phyloP scores from a whole-genome alignment of 2,329 filamentous ascomycete species.

The Penicillium brasilianum region DNA sequence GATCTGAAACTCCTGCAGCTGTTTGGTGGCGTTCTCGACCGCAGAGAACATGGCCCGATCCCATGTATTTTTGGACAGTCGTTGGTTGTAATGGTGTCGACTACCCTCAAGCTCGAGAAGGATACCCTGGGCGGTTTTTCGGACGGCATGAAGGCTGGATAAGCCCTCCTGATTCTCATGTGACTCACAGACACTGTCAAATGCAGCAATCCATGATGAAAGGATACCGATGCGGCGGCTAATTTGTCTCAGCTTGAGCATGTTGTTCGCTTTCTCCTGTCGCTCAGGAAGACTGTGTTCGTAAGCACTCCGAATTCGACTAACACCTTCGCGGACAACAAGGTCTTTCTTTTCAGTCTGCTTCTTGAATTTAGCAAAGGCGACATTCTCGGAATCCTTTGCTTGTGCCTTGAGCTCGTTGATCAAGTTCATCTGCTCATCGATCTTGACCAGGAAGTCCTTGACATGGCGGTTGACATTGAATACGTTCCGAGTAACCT shows the following conservation, averaged over 20 bases:
- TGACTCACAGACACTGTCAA: constrained; percentile 78
- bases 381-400: constrained; percentile 80
- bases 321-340: constrained; percentile 76
- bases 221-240: constrained; percentile 84
- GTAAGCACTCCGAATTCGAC: constrained; percentile 80
- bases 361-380: constrained; percentile 88
- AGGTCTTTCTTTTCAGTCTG: constrained; percentile 82
- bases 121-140: constrained; percentile 87
- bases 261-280: constrained; percentile 75
- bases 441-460: constrained; percentile 98
- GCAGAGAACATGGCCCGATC: constrained; percentile 86
- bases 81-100: constrained; percentile 87
- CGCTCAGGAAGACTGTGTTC: constrained; percentile 79
- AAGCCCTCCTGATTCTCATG: constrained; percentile 71
- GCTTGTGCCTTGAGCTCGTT: constrained; percentile 94
- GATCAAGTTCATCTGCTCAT: constrained; percentile 96
- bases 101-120: constrained; percentile 87
- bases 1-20: constrained; percentile 73
- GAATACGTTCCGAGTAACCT: constrained; percentile 98
- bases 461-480: constrained; percentile 99
- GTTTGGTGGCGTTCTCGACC: constrained; percentile 79
- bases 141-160: constrained; percentile 71
- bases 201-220: constrained; percentile 91
- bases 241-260: constrained; percentile 81
- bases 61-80: constrained; percentile 80